phyloP scores from a whole-genome alignment of 208 protist species.

The Trypanosoma brucei region DNA sequence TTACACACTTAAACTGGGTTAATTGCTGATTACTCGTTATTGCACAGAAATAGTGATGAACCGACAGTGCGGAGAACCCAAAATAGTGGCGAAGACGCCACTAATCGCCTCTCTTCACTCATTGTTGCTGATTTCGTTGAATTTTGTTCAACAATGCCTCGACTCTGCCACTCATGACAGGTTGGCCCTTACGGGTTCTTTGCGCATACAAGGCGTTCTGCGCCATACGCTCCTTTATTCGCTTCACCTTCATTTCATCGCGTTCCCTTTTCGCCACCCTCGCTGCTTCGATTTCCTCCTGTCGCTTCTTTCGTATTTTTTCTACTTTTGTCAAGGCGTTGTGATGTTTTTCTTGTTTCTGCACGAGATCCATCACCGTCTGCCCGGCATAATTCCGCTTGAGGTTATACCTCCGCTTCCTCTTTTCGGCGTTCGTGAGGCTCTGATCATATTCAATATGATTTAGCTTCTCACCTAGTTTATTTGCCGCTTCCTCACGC shows the following conservation, averaged over 20 bases:
- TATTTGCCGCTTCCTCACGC: conserved; percentile 29
- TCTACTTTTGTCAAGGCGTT: conserved; percentile 60
- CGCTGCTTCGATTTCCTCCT: conserved; percentile 45
- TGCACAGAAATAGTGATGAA: too few relatives aligned
- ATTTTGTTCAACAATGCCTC: conserved; percentile 67
- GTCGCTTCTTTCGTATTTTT: conserved; percentile 39
- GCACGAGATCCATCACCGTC: conserved; percentile 58
- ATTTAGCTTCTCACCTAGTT: conserved; percentile 49
- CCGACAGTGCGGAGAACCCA: too few relatives aligned
- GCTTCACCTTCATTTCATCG: conserved; percentile 36
- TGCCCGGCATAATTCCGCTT: conserved; percentile 83
- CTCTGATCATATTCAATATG: conserved; percentile 80
- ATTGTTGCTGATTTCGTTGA: conserved; percentile 1
- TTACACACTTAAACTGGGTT: too few relatives aligned
- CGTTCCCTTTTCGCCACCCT: conserved; percentile 36
- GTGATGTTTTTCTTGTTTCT: conserved; percentile 55
- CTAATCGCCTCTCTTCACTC: not conserved
- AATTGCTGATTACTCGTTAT: too few relatives aligned
- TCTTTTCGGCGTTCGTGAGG: conserved; percentile 84
- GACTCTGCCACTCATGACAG: conserved; percentile 69
- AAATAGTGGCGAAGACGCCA: too few relatives aligned
- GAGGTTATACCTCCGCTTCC: conserved; percentile 79
- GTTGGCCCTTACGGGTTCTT: conserved; percentile 72
- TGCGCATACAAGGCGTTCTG: conserved; percentile 57
- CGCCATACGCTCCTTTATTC: conserved; percentile 42